These are phyloP conservation scores for Paraurostyla sp. DNA, from an alignment of 73 alveolate genomes.

Conservation along the genomic window DNA sequence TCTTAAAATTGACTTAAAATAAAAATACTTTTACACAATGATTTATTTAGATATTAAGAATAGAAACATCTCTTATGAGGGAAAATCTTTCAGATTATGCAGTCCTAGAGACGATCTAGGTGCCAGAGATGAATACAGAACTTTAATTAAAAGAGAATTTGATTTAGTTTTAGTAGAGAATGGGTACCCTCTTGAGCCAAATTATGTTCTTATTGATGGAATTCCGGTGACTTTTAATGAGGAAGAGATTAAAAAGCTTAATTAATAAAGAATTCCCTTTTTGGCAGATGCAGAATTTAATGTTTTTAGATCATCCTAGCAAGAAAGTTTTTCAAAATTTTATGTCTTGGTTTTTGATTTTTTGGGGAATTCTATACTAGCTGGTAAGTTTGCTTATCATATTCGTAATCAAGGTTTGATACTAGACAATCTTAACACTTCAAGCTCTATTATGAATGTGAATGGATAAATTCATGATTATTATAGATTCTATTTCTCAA, in stretches of 20 bases:
- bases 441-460: background rate
- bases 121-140: slow-evolving; percentile 3
- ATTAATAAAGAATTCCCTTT: background rate
- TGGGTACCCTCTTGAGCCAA: slow-evolving; percentile 41
- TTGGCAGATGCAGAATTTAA: background rate
- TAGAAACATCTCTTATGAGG: background rate
- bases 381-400: background rate
- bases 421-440: background rate
- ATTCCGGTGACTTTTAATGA: background rate
- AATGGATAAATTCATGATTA: background rate
- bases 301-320: background rate
- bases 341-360: background rate
- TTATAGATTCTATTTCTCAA: background rate
- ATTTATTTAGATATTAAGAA: background rate
- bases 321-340: background rate
- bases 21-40: background rate
- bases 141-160: background rate
- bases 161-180: background rate
- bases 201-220: slow-evolving; percentile 9
- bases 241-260: background rate
- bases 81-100: background rate
- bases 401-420: background rate
- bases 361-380: background rate
- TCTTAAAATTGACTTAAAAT: background rate
- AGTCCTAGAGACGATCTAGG: background rate